A percentile compares a stretch with the other conserved stretches of the same genome.
These are phyloP conservation scores for Hypoxylon perforatum DNA, from an alignment of 495 filamentous ascomycete species.

Conservation along the genomic window DNA sequence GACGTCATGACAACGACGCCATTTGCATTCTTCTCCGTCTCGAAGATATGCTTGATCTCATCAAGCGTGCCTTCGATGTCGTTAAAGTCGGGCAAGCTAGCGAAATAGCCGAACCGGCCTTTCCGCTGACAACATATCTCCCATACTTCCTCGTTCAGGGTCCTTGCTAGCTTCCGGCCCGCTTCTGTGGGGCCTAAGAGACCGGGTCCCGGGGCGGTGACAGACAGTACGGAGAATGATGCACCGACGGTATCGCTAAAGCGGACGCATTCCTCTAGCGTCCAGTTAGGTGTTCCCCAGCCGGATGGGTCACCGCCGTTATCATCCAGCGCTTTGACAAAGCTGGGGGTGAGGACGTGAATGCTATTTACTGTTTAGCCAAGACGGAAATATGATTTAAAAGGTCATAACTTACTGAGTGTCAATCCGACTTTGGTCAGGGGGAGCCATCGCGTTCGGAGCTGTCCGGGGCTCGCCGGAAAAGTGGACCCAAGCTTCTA, in stretches of 20 bases:
- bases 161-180: not conserved
- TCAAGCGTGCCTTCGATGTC: not conserved
- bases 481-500: too few relatives aligned
- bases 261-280: not conserved
- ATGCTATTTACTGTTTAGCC: not conserved
- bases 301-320: constrained; percentile 1
- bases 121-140: not conserved
- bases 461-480: too few relatives aligned
- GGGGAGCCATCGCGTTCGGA: too few relatives aligned
- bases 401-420: not conserved
- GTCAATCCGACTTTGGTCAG: not conserved
- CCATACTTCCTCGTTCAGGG: not conserved
- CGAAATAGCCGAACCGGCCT: constrained; percentile 2
- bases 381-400: not conserved
- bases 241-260: not conserved
- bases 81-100: constrained; percentile 3
- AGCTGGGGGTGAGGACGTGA: not conserved
- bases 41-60: not conserved
- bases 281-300: not conserved
- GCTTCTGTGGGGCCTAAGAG: not conserved
- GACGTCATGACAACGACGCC: constrained; percentile 5
- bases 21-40: not conserved
- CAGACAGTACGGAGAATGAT: not conserved
- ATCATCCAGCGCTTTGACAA: constrained; percentile 1
- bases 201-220: not conserved